Evolutionary conservation across 129 eudicot genomes (phyloP), one percentile per base, ranked within the genome.

Genomic region (Cynara cardunculus): DNA sequence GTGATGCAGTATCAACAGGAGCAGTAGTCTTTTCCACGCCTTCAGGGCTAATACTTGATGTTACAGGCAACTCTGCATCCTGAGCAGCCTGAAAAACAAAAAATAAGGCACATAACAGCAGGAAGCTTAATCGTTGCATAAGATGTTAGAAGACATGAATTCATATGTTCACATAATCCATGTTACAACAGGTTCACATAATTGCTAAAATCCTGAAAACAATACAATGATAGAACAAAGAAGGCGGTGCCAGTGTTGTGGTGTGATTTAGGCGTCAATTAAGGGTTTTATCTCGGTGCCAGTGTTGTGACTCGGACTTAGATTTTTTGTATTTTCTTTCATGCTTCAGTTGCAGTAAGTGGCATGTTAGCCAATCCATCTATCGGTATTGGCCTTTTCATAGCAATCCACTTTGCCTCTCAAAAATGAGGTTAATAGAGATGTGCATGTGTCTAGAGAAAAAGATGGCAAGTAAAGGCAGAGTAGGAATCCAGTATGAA

Each of bases 21-120:
- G 70, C 83, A 81, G 19, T 34, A 46, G 65, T 82, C 83, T 78
- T 86, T 28, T 90, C 99, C 85, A 81, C 61, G 37, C 76, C 88
- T 72, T 87, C 90, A n/a, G 84, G 87, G 69, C 84, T 90, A 62
- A 79, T 59, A 82, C 85, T 90, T 67, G 78, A 72, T 26, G 84
- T 78, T 79, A 75, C 81, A 28, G 87, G 80, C 66, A 90, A 53
- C 83, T 89, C 93, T 24, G 89, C 76, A 75, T 87, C 89, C 73
- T 82, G 87, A 68, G 97, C 90, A 80, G 87, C 93, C 99, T 95
- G 83, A 86, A 80, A 25, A 86, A 75, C 46, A 78, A 44, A 61
- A 69, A 19, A 77, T 5, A 5, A 25, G 35, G 7, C 85, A 56
- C 19, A 59, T 69, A 70, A 67, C 64, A 30, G 46, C 3, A 74